Percentiles rank a stretch among this genome's conserved stretches.
phyloP scores from a whole-genome alignment of 225 moss, liverwort and hornwort genomes.

The Pleurozium schreberi region DNA sequence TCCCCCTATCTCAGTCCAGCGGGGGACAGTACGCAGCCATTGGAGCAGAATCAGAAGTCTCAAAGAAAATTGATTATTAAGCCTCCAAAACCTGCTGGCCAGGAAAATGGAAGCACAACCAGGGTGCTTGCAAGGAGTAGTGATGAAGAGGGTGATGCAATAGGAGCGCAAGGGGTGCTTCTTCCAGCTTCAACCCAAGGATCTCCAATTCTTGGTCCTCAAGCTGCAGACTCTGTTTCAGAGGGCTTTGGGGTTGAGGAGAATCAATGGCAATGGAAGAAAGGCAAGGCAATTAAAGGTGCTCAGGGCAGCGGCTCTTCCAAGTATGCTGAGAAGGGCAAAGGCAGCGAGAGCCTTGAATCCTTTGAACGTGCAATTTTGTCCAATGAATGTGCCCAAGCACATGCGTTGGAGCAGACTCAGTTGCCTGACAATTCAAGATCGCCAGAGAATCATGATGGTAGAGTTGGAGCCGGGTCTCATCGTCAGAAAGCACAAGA shows the following conservation, averaged over 20 bases:
- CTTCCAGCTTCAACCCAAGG: slow-evolving; percentile 1
- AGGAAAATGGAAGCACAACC: slow-evolving; percentile 31
- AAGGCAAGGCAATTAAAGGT: slow-evolving; percentile 71
- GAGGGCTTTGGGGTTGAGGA: slow-evolving; percentile 33
- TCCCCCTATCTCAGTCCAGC: neutral
- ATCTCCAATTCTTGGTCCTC: slow-evolving; percentile 1
- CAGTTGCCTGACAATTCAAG: slow-evolving; percentile 13
- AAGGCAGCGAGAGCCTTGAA: slow-evolving; percentile 22
- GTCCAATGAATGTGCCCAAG: slow-evolving; percentile 1
- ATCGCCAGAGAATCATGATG: neutral
- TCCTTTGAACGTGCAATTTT: slow-evolving; percentile 9
- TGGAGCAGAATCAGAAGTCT: slow-evolving; percentile 37
- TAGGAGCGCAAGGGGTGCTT: slow-evolving; percentile 6
- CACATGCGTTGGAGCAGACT: neutral
- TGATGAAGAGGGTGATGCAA: slow-evolving; percentile 19
- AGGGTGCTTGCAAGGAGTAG: slow-evolving; percentile 18
- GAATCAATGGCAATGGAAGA: slow-evolving; percentile 74
- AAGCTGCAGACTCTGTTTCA: neutral
- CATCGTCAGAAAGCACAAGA: neutral
- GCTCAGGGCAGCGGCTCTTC: slow-evolving; percentile 40
- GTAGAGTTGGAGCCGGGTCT: neutral
- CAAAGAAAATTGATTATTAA: slow-evolving; percentile 62
- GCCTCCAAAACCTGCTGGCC: slow-evolving; percentile 49
- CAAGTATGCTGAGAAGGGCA: slow-evolving; percentile 9
- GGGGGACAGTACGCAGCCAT: slow-evolving; percentile 2